Percentiles rank a stretch among this genome's conserved stretches.
phyloP scores from a whole-genome alignment of 805 yeast species.

The Candida chauliodis region DNA sequence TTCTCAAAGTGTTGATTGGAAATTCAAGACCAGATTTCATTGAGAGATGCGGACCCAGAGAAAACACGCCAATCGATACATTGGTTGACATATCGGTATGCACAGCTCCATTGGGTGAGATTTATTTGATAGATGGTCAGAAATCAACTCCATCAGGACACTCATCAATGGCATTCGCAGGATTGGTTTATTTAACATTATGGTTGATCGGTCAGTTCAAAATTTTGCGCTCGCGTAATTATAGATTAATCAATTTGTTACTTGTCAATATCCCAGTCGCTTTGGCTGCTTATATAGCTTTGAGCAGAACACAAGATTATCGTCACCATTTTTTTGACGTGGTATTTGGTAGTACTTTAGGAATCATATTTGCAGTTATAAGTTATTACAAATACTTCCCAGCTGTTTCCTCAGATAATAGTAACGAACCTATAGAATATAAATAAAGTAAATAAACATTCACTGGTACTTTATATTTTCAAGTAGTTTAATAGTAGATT shows the following conservation, averaged over 20 bases:
- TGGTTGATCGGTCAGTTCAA: slow-evolving; percentile 31
- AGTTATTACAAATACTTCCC: slow-evolving; percentile 25
- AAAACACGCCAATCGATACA: slow-evolving; percentile 19
- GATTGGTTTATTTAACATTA: slow-evolving; percentile 27
- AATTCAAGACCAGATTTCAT: slow-evolving; percentile 44
- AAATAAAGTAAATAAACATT: slow-evolving; percentile 2
- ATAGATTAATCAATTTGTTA: slow-evolving; percentile 16
- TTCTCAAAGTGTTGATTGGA: slow-evolving; percentile 37
- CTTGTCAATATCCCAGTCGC: slow-evolving; percentile 19
- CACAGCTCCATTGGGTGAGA: slow-evolving; percentile 28
- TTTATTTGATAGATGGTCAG: slow-evolving; percentile 32
- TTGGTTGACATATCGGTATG: slow-evolving; percentile 31
- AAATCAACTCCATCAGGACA: slow-evolving; percentile 39
- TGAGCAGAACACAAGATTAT: slow-evolving; percentile 34
- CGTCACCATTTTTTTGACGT: slow-evolving; percentile 37
- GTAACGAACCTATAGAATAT: slow-evolving; percentile 12
- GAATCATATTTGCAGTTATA: slow-evolving; percentile 22
- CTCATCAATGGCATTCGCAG: slow-evolving; percentile 32
- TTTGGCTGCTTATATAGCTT: slow-evolving; percentile 29
- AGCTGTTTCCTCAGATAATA: slow-evolving; percentile 8
- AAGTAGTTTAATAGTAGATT: too few relatives aligned
- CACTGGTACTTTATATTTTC: too few relatives aligned
- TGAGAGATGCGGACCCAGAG: slow-evolving; percentile 32
- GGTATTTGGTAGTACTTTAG: slow-evolving; percentile 28
- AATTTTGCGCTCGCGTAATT: slow-evolving; percentile 3